Evolutionary conservation across 805 yeast species (phyloP).

Genomic region (Sugiyamaella chiloensis): DNA sequence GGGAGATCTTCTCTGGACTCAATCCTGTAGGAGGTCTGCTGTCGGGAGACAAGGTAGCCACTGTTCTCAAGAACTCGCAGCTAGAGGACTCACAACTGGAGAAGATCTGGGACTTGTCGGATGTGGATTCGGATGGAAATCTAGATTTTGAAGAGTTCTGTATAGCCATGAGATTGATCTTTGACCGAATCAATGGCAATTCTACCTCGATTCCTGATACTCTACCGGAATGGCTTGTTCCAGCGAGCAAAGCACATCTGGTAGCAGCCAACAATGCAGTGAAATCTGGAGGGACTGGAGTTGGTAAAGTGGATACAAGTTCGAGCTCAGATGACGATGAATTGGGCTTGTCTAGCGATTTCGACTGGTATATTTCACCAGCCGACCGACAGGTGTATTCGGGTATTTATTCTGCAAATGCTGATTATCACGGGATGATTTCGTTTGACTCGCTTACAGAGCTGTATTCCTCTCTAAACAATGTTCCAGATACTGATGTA

Average conservation of each 20-base stretch:
- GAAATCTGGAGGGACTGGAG: slow-evolving; percentile 16
- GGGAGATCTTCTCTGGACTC: slow-evolving; percentile 94
- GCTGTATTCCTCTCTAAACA: slow-evolving; percentile 62
- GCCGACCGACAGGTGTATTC: slow-evolving; percentile 77
- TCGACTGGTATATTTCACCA: slow-evolving; percentile 97
- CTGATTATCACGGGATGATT: slow-evolving; percentile 78
- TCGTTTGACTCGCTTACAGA: slow-evolving; percentile 67
- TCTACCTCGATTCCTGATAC: slow-evolving; percentile 58
- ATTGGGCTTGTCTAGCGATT: slow-evolving; percentile 59
- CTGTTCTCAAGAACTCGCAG: slow-evolving; percentile 86
- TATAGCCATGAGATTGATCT: slow-evolving; percentile 92
- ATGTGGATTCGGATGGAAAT: slow-evolving; percentile 86
- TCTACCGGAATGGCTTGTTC: slow-evolving; percentile 90
- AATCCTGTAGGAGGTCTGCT: slow-evolving; percentile 77
- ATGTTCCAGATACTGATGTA: slow-evolving; percentile 80
- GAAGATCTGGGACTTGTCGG: slow-evolving; percentile 80
- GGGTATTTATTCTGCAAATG: slow-evolving; percentile 65
- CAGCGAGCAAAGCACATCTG: slow-evolving; percentile 81
- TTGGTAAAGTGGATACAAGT: neutral
- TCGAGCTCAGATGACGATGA: slow-evolving; percentile 50
- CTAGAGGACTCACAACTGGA: slow-evolving; percentile 74
- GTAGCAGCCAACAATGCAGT: slow-evolving; percentile 77
- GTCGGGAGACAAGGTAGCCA: slow-evolving; percentile 78
- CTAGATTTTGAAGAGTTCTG: slow-evolving; percentile 98
- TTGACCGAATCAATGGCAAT: slow-evolving; percentile 81